Conservation (phyloP, 768 basidiomycete species). For the Roridomyces roridus region DNA sequence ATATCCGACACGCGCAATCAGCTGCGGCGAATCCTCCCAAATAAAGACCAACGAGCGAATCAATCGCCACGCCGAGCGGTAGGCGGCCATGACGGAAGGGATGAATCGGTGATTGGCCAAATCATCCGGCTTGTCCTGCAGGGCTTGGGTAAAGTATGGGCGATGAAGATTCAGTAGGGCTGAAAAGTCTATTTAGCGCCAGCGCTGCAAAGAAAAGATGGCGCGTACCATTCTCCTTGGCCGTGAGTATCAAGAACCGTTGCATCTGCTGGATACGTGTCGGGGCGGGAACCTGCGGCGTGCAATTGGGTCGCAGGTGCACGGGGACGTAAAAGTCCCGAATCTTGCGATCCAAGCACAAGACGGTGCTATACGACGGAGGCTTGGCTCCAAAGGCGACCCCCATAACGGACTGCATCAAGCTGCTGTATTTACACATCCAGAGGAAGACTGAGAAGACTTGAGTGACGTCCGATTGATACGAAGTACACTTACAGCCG, state of each 20-base stretch:
- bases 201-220: conserved; percentile 26
- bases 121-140: no score
- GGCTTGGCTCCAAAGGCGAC: conserved; percentile 58
- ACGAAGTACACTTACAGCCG: conserved; percentile 5
- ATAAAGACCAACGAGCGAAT: conserved; percentile 55
- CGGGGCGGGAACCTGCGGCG: conserved; percentile 25
- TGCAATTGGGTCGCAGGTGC: conserved; percentile 46
- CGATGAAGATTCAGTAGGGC: no score
- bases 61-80: conserved; percentile 74
- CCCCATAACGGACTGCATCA: conserved; percentile 58
- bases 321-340: conserved; percentile 63
- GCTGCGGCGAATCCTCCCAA: conserved; percentile 45
- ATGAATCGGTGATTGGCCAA: no score
- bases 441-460: conserved; percentile 68
- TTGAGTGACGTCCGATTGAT: no score
- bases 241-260: conserved; percentile 47
- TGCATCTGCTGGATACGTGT: conserved; percentile 43
- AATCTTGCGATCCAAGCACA: conserved; percentile 63
- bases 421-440: conserved; percentile 58
- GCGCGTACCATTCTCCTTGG: conserved; percentile 56
- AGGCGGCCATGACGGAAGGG: conserved; percentile 74
- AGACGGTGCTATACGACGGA: no score
- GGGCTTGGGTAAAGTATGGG: no score
- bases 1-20: conserved; percentile 52
- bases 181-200: conserved; percentile 64